Evolutionary conservation across 2,329 filamentous ascomycete genomes (phyloP).

Genomic region (Colletotrichum tamarilloi): DNA sequence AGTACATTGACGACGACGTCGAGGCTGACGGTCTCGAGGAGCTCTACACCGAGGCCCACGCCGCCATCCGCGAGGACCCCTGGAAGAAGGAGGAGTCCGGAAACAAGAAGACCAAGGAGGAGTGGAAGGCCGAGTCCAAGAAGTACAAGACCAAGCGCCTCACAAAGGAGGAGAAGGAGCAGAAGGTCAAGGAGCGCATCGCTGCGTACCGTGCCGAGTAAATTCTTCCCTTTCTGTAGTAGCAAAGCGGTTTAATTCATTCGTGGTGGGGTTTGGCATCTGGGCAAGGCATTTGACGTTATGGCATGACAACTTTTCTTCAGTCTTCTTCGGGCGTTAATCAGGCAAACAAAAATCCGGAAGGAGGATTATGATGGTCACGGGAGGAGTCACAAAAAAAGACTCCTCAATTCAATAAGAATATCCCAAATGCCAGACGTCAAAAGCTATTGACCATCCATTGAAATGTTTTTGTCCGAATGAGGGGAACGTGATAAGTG

Average conservation of each 20-base stretch:
- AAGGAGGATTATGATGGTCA: conserved; percentile 31
- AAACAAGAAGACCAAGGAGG: conserved; percentile 95
- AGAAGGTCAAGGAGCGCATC: conserved; percentile 91
- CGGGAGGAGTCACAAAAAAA: conserved; percentile 26
- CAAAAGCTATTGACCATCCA: conserved; percentile 13
- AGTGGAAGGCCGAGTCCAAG: conserved; percentile 95
- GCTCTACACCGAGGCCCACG: conserved; percentile 93
- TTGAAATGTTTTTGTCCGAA: not conserved
- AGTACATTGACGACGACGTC: conserved; percentile 97
- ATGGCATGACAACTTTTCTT: conserved; percentile 28
- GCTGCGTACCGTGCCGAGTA: conserved; percentile 75
- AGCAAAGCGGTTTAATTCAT: conserved; percentile 25
- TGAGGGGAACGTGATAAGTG: not conserved
- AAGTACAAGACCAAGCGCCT: conserved; percentile 87
- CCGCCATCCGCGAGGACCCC: conserved; percentile 96
- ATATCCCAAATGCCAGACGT: conserved; percentile 37
- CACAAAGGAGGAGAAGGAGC: conserved; percentile 83
- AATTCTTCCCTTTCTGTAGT: conserved; percentile 30
- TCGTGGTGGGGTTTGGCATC: not conserved
- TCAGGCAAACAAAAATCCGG: conserved; percentile 34
- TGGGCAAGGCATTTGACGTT: conserved; percentile 31
- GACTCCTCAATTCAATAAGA: conserved; percentile 32
- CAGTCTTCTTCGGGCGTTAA: conserved; percentile 35
- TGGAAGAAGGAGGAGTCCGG: conserved; percentile 90
- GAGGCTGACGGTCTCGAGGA: conserved; percentile 98